Evolutionary conservation across 2,329 filamentous ascomycete genomes (phyloP).

Genomic region (Sclerotinia minor): DNA sequence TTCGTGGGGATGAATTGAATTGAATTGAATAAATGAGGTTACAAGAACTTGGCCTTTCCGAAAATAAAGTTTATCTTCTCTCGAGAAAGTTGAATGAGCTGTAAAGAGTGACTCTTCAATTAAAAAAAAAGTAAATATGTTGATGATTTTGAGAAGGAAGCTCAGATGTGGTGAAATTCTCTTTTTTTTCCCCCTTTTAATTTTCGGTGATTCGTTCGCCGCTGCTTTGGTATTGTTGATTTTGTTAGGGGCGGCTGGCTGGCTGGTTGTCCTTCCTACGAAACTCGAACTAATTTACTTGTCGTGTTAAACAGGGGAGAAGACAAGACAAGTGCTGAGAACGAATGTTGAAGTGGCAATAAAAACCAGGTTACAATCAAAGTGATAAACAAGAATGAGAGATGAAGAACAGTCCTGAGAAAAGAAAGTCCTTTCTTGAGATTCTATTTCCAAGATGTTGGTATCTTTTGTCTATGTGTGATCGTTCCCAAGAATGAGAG

Average conservation of each 20-base stretch:
- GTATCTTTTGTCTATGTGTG: background rate
- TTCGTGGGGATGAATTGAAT: background rate
- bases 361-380: background rate
- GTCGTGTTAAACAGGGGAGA: slow-evolving; percentile 18
- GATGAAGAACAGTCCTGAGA: background rate
- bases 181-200: background rate
- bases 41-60: slow-evolving; percentile 14
- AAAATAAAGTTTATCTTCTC: slow-evolving; percentile 4
- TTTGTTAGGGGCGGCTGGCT: slow-evolving; percentile 12
- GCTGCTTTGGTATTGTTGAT: slow-evolving; percentile 2
- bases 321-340: slow-evolving; percentile 11
- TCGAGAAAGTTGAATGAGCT: background rate
- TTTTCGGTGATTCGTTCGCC: slow-evolving; percentile 6
- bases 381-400: slow-evolving; percentile 9
- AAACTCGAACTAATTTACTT: slow-evolving; percentile 7
- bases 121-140: slow-evolving; percentile 16
- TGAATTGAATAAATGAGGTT: slow-evolving; percentile 13
- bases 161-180: slow-evolving; percentile 2
- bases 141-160: slow-evolving; percentile 20
- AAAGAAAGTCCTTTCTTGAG: background rate
- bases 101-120: slow-evolving; percentile 25
- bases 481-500: slow-evolving; percentile 20
- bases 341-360: slow-evolving; percentile 14
- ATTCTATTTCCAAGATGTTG: slow-evolving; percentile 12
- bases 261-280: slow-evolving; percentile 21